phyloP scores from a whole-genome alignment of 306 rosid species.

The Lagenaria siceraria region DNA sequence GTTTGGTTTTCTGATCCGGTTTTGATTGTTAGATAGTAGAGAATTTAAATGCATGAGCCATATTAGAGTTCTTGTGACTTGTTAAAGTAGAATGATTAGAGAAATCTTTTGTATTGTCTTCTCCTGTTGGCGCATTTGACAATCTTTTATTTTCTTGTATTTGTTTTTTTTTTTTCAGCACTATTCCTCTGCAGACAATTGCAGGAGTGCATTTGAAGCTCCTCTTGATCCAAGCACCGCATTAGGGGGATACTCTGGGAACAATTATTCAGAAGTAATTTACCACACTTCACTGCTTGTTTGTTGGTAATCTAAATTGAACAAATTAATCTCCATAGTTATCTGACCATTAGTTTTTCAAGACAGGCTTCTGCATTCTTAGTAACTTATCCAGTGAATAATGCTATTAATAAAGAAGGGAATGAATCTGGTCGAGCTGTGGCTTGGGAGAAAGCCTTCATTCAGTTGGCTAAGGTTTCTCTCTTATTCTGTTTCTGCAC shows the following conservation, averaged over 20 bases:
- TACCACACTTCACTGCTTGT: background rate
- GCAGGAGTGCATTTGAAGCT: slow-evolving; percentile 89
- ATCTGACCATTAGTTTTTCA: slow-evolving; percentile 25
- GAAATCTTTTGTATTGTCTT: background rate
- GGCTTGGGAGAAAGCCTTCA: slow-evolving; percentile 91
- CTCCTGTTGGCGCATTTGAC: slow-evolving; percentile 3
- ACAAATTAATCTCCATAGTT: background rate
- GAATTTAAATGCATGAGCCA: background rate
- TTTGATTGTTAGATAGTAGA: background rate
- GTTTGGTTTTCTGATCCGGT: background rate
- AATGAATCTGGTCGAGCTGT: slow-evolving; percentile 64
- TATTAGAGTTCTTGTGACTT: background rate
- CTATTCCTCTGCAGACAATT: slow-evolving; percentile 81
- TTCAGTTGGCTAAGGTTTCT: slow-evolving; percentile 81
- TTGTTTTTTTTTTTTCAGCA: slow-evolving; percentile 40
- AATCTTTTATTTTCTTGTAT: background rate
- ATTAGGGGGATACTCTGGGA: slow-evolving; percentile 81
- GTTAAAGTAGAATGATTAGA: background rate
- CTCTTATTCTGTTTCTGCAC: background rate
- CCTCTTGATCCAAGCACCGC: slow-evolving; percentile 99
- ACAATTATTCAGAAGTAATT: slow-evolving; percentile 74
- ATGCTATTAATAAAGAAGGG: slow-evolving; percentile 55
- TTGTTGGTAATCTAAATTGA: slow-evolving; percentile 1
- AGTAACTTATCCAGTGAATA: slow-evolving; percentile 81
- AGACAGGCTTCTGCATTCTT: slow-evolving; percentile 85